Conservation (phyloP, 1,284 basidiomycete species). For the Sporisorium iseilematis-ciliati region DNA sequence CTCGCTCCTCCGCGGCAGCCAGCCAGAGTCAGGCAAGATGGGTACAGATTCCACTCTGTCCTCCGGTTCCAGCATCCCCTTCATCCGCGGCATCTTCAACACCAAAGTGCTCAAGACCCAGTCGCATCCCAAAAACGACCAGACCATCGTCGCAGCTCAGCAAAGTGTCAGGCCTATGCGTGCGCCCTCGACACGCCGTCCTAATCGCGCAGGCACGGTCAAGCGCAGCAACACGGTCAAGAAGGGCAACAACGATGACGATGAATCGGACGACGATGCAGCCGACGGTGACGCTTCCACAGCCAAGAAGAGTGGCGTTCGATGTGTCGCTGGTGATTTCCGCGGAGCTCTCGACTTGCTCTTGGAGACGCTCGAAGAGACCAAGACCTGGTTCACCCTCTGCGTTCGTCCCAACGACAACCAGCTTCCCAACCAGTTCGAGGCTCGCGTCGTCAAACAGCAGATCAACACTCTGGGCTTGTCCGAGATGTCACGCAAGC, state of each 20-base stretch:
- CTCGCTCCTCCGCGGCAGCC: constrained; percentile 80
- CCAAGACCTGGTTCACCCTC: constrained; percentile 91
- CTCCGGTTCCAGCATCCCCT: constrained; percentile 73
- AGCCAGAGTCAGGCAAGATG: constrained; percentile 62
- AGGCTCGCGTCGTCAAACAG: constrained; percentile 89
- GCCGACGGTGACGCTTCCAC: constrained; percentile 42
- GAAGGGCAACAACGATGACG: constrained; percentile 75
- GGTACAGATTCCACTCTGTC: constrained; percentile 42
- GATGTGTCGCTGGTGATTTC: constrained; percentile 88
- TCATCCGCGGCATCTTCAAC: constrained; percentile 89
- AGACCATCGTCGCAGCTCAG: constrained; percentile 92
- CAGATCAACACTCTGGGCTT: constrained; percentile 87
- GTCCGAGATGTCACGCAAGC: constrained; percentile 75
- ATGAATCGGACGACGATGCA: constrained; percentile 70
- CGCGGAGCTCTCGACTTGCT: constrained; percentile 83
- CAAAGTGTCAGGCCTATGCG: constrained; percentile 93
- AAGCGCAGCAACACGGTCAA: constrained; percentile 68
- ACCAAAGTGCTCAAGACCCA: constrained; percentile 88
- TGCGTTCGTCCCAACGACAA: constrained; percentile 95
- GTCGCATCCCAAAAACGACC: constrained; percentile 88
- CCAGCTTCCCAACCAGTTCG: constrained; percentile 91
- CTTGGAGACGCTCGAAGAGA: constrained; percentile 88
- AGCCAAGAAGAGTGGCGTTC: constrained; percentile 39
- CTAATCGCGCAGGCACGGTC: constrained; percentile 55
- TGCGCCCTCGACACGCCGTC: constrained; percentile 76